Base-by-base conservation (phyloP, 345 rosid species). In the Syzygium aqueum region DNA sequence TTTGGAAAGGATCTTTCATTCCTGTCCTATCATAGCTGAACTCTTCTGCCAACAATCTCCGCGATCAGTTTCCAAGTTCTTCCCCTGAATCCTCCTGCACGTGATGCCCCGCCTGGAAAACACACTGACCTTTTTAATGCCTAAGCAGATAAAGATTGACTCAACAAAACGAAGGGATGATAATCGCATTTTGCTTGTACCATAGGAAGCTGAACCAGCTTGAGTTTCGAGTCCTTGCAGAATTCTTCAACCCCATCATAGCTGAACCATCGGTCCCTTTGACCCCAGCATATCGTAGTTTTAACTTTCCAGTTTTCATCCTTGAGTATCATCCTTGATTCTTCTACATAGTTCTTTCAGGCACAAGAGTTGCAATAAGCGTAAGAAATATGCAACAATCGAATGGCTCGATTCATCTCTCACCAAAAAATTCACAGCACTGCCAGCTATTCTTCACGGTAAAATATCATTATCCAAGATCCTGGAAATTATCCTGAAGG, bases 61-160 rank as follows among this genome's bases (percentile, higher is more conserved):
- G 95, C 92, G 83, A 97, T 95, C 86, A 94, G 87, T 88, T 92
- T 85, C 97, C 99, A 25, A 97, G 92, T 90, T 96, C 99, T 91
- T 97, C 97, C 82, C 98, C 97, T 7, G 93, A 89, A 89, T 97
- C 98, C 90, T 97, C 98, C 89, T 95, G 99, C 53, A 97, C 98
- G 86, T 95, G 98, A 93, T 97, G 99, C 85, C 98, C 98, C 86
- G 98, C 97, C 97, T 97, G 91, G 91, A 90, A 87, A 89, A 89
- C 61, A 30, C 84, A 67, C 27, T 3, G 25, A 52, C 46, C 57
- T 30, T 53, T 59, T 7, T 22, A 73, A 73, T 33, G 46, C 80
- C 49, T 73, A 9, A 19, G 43, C 25, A 33, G 49, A 73, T 33
- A 4, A 10, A 9, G 37, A 73, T 33, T 33, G 80, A 73, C 25